Base-by-base conservation (phyloP, 371 early-diverging fungal species). In the Syncephalastrum monosporum region DNA sequence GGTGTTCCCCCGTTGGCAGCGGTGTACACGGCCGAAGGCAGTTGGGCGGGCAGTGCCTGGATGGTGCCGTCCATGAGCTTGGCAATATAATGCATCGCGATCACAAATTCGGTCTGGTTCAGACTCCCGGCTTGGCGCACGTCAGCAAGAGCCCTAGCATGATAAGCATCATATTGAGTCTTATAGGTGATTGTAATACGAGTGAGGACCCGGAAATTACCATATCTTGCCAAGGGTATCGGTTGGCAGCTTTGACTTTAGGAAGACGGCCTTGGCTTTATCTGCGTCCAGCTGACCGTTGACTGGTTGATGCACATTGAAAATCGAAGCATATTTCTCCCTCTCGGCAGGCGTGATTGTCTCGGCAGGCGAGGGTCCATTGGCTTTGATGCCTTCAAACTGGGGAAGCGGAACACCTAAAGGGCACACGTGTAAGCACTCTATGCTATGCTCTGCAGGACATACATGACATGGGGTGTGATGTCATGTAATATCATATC, bases 51-150 rank as follows among this genome's bases (percentile, higher is more conserved):
- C 27, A 90, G 71, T 17, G 66, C 67, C 16, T 77, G 64, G 47
- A 78, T 68, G 7, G 82, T 80, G 12, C 85, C 84, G 58, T 86
- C 88, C 91, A 92, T 89, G 5, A 85, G 65, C 46, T 86, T 82
- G 44, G 88, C 84, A 59, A 92, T 81, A 62, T 86, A 89, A 68
- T 89, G 85, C 93, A 92, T 92, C 49, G 91, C 91, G 56, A 91
- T 86, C 19, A 82, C 81, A 66, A 92, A 92, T 67, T 88, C 90
- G 3, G 83, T 70, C 52, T 86, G 77, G 47, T 86, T 82, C 41
- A 92, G 60, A 38, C 81, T 70, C 46, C 91, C 91, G 43, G 85
- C 75, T 42, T 75, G 68, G 50, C 84, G 83, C 21, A 87, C 83
- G 61, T 92, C 88, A 0, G 90, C 91, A 56, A 92, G 71, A 59